Evolutionary conservation across 2,329 filamentous ascomycete genomes (phyloP).

Genomic region (Penicillium crustosum): DNA sequence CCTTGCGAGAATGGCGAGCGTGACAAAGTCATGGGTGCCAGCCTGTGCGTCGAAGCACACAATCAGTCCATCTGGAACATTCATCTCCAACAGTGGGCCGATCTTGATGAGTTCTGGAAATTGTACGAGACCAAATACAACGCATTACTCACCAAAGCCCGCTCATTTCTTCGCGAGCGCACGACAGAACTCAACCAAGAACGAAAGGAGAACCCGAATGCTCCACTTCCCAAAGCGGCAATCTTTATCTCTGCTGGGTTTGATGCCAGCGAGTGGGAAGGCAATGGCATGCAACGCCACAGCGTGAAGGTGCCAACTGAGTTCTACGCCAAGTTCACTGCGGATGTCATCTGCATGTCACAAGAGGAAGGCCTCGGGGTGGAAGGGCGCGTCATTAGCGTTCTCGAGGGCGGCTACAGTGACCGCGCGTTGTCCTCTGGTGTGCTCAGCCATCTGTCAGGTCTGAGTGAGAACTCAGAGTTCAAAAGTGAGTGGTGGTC

Average conservation of each 20-base stretch:
- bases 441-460: conserved; percentile 84
- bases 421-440: conserved; percentile 86
- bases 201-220: conserved; percentile 54
- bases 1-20: conserved; percentile 93
- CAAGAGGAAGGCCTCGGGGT: conserved; percentile 74
- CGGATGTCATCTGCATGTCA: conserved; percentile 79
- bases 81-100: conserved; percentile 82
- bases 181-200: conserved; percentile 62
- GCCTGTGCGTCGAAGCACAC: conserved; percentile 90
- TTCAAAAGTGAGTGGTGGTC: conserved; percentile 76
- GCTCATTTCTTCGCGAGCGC: conserved; percentile 72
- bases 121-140: conserved; percentile 79
- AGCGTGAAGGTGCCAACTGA: conserved; percentile 94
- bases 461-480: conserved; percentile 59
- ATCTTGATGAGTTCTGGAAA: conserved; percentile 73
- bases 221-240: conserved; percentile 69
- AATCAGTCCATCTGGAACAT: conserved; percentile 96
- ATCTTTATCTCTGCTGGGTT: conserved; percentile 97
- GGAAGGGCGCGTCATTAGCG: conserved; percentile 84
- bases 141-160: conserved; percentile 75
- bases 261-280: conserved; percentile 94
- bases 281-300: conserved; percentile 89
- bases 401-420: conserved; percentile 94
- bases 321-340: conserved; percentile 89
- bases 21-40: conserved; percentile 90